Percentiles rank a stretch among this genome's conserved stretches.
phyloP scores from a whole-genome alignment of 345 rosid genomes.

The Eucalyptus pauciflora region DNA sequence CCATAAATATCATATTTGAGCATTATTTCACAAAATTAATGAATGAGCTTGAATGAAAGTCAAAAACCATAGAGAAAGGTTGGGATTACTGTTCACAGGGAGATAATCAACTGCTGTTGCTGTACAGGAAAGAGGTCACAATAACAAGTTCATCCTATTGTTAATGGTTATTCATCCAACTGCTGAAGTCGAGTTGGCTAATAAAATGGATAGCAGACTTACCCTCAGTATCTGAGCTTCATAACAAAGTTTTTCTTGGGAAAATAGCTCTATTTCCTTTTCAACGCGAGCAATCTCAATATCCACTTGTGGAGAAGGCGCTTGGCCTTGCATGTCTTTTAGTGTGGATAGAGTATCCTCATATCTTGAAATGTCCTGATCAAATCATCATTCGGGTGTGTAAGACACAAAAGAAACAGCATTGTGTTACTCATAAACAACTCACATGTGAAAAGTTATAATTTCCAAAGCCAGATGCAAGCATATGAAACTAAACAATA shows the following conservation, averaged over 20 bases:
- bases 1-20: neutral
- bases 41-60: neutral
- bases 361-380: constrained; percentile 76
- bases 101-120: neutral
- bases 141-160: neutral
- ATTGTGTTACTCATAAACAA: neutral
- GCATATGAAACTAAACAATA: neutral
- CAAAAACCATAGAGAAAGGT: neutral
- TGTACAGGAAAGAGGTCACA: neutral
- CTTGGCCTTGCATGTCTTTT: constrained; percentile 62
- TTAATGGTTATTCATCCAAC: neutral
- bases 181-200: neutral
- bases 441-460: neutral
- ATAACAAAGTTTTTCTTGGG: constrained; percentile 89
- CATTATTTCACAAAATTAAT: neutral
- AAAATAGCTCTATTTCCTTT: constrained; percentile 63
- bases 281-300: constrained; percentile 64
- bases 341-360: constrained; percentile 64
- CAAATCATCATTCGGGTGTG: neutral
- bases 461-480: neutral
- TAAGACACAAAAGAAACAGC: neutral
- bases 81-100: neutral
- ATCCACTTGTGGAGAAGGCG: constrained; percentile 58
- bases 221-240: constrained; percentile 97
- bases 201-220: constrained; percentile 6